Conservation (phyloP, 257 asterid genomes). For the Capsicum chinense region DNA sequence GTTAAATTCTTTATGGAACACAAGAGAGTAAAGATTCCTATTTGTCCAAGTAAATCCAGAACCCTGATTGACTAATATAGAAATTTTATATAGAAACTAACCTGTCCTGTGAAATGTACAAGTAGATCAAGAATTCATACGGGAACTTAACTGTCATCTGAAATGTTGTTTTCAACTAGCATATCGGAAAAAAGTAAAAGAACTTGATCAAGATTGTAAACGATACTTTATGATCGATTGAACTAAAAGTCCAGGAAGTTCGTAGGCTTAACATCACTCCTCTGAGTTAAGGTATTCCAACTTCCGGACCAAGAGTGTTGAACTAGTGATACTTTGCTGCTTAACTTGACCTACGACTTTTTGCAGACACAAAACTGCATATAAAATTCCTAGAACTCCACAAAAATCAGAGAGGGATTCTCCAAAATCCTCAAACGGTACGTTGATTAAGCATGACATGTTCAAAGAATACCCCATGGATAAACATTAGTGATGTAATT, state of each 20-base stretch:
- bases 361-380: slow-evolving; percentile 41
- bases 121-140: neutral
- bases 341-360: neutral
- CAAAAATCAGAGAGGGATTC: slow-evolving; percentile 41
- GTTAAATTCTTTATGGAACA: neutral
- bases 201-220: neutral
- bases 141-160: neutral
- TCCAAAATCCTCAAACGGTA: slow-evolving; percentile 48
- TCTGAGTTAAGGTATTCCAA: slow-evolving; percentile 8
- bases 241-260: slow-evolving; percentile 7
- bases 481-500: slow-evolving; percentile 8
- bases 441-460: slow-evolving; percentile 4
- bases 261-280: neutral
- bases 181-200: neutral
- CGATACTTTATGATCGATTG: neutral
- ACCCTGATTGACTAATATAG: neutral
- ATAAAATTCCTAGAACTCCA: slow-evolving; percentile 43
- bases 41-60: slow-evolving; percentile 20
- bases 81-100: slow-evolving; percentile 14
- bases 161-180: slow-evolving; percentile 1
- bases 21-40: slow-evolving; percentile 8
- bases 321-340: neutral
- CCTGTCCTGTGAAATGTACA: neutral
- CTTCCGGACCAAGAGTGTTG: neutral
- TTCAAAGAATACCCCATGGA: neutral